Conservation (phyloP, 75 land plant genomes). For the Pinus albicaulis region DNA sequence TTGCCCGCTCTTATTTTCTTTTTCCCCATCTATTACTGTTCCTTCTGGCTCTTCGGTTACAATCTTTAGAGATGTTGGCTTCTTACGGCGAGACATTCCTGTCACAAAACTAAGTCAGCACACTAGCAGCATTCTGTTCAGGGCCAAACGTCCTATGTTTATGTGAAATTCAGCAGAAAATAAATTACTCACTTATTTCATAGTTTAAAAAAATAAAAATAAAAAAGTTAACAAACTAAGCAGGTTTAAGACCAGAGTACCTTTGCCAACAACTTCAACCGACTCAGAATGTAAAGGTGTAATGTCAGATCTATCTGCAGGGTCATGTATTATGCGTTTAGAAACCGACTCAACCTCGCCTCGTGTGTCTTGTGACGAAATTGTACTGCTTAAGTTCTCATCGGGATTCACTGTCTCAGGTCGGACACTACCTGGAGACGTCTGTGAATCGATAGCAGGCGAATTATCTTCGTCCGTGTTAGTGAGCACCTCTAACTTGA, state of each 20-base stretch:
- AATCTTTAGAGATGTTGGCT: not conserved
- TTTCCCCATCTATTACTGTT: conserved; percentile 5
- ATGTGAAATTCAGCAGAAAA: not conserved
- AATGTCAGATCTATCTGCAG: not conserved
- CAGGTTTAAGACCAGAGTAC: not conserved
- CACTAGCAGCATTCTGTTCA: not conserved
- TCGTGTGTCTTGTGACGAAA: not conserved
- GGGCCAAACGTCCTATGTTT: not conserved
- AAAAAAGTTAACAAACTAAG: not conserved
- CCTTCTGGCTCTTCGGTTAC: conserved; percentile 1
- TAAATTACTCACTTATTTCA: not conserved
- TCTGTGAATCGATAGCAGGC: not conserved
- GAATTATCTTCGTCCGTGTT: not conserved
- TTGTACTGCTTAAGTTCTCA: not conserved
- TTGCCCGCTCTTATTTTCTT: conserved; percentile 1
- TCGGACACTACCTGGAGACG: not conserved
- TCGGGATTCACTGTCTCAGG: not conserved
- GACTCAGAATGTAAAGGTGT: not conserved
- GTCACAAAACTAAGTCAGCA: not conserved
- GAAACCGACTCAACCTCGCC: not conserved
- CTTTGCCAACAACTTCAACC: not conserved
- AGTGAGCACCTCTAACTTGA: not conserved
- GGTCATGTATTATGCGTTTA: not conserved
- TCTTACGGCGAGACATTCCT: conserved; percentile 11
- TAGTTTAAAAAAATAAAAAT: not conserved